Conservation (phyloP, 768 basidiomycete species). For the Tylopilus sp. region DNA sequence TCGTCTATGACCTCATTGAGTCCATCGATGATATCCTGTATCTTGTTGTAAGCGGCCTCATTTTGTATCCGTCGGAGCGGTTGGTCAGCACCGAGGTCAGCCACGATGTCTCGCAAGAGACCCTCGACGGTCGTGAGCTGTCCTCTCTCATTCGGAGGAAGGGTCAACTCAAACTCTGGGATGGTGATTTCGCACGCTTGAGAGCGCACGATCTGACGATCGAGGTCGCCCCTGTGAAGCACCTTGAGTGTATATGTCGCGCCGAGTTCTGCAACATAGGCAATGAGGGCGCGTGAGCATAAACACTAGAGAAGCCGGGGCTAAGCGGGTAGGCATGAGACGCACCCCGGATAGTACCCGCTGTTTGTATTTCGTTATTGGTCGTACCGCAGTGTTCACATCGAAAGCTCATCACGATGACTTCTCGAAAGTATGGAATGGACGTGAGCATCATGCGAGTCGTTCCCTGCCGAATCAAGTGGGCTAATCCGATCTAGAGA, state of each 20-base stretch:
- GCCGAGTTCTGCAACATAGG: slow-evolving; percentile 76
- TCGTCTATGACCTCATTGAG: slow-evolving; percentile 60
- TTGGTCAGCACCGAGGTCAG: slow-evolving; percentile 80
- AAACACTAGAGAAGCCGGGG: no score
- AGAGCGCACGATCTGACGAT: slow-evolving; percentile 93
- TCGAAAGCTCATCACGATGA: slow-evolving; percentile 94
- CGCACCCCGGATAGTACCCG: slow-evolving; percentile 80
- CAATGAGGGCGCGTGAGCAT: no score
- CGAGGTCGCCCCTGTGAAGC: slow-evolving; percentile 69
- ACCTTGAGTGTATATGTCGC: slow-evolving; percentile 77
- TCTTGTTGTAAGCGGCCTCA: slow-evolving; percentile 64
- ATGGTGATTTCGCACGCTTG: slow-evolving; percentile 75
- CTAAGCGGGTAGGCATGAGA: neutral
- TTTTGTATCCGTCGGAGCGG: slow-evolving; percentile 80
- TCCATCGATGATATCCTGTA: slow-evolving; percentile 69
- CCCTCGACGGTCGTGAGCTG: slow-evolving; percentile 98
- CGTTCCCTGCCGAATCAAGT: slow-evolving; percentile 66
- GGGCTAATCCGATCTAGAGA: neutral
- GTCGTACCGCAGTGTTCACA: slow-evolving; percentile 87
- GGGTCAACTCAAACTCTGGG: slow-evolving; percentile 86
- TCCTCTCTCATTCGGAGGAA: slow-evolving; percentile 77
- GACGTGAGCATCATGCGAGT: slow-evolving; percentile 88
- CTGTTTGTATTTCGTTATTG: slow-evolving; percentile 95
- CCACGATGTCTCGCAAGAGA: slow-evolving; percentile 70
- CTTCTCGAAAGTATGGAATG: slow-evolving; percentile 93